These are phyloP conservation scores for Apocynum venetum DNA, from an alignment of 257 asterid genomes.

Conservation along the genomic window DNA sequence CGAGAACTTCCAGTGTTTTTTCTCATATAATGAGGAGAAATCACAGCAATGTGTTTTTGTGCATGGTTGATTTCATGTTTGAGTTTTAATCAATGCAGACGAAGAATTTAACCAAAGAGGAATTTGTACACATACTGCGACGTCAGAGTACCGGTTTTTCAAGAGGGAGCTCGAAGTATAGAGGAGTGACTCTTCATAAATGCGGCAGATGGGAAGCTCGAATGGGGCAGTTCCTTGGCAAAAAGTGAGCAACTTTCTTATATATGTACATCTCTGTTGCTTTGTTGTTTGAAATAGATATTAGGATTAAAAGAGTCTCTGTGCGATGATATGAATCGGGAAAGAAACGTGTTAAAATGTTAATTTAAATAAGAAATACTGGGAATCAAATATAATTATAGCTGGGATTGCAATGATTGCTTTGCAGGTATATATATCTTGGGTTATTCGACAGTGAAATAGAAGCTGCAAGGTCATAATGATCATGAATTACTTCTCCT, in stretches of 20 bases:
- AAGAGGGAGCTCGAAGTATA: conserved; percentile 90
- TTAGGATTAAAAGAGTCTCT: background rate
- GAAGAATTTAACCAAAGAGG: conserved; percentile 77
- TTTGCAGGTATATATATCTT: conserved; percentile 53
- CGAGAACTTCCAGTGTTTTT: background rate
- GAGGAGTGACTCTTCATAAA: conserved; percentile 93
- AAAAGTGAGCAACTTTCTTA: conserved; percentile 48
- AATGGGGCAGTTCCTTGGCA: conserved; percentile 89
- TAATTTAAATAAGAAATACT: conserved; percentile 3
- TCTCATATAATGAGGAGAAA: background rate
- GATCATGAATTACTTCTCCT: conserved; percentile 31
- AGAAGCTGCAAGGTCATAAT: conserved; percentile 44
- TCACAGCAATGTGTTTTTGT: too few relatives aligned
- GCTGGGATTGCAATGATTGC: conserved; percentile 36
- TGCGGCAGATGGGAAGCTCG: conserved; percentile 98
- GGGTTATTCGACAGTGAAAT: conserved; percentile 49
- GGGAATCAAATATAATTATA: conserved; percentile 20
- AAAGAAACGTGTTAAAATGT: background rate
- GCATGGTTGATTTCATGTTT: background rate
- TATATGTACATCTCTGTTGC: background rate
- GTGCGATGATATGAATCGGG: conserved; percentile 15
- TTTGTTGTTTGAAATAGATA: background rate
- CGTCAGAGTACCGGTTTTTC: conserved; percentile 91
- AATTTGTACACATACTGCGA: conserved; percentile 79
- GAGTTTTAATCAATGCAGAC: conserved; percentile 37